Evolutionary conservation across 2,329 filamentous ascomycete genomes (phyloP).

Genomic region (Akanthomyces uredinophilus): DNA sequence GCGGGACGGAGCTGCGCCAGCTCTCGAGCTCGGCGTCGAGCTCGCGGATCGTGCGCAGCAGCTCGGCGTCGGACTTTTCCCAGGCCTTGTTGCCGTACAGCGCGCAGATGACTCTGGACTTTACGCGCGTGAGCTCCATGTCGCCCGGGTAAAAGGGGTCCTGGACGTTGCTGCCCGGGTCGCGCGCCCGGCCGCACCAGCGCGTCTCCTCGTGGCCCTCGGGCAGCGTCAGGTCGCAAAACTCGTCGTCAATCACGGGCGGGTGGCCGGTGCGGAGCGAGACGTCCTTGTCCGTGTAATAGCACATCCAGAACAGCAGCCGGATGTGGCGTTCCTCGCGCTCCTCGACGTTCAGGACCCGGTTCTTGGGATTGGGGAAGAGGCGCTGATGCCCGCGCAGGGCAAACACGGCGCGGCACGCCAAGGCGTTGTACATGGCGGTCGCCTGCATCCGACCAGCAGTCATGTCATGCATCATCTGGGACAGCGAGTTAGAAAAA

Average conservation of each 20-base stretch:
- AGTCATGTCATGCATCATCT: conserved; percentile 40
- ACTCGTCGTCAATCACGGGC: conserved; percentile 44
- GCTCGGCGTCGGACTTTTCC: conserved; percentile 48
- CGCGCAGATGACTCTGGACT: conserved; percentile 42
- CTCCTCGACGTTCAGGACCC: conserved; percentile 19
- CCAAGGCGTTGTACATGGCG: conserved; percentile 38
- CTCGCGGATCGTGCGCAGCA: conserved; percentile 50
- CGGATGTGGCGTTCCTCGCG: conserved; percentile 31
- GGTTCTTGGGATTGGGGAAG: conserved; percentile 13
- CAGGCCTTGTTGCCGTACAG: conserved; percentile 46
- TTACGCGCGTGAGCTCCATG: conserved; percentile 44
- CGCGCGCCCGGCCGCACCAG: conserved; percentile 15
- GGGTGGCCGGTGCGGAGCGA: conserved; percentile 48
- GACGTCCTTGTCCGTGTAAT: conserved; percentile 52
- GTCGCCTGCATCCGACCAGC: conserved; percentile 42
- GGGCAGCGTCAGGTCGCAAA: conserved; percentile 49
- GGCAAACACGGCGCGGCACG: conserved; percentile 43
- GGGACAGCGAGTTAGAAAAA: neutral
- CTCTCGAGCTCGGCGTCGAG: conserved; percentile 51
- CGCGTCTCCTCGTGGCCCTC: conserved; percentile 25
- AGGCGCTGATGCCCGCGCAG: conserved; percentile 40
- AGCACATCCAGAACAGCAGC: conserved; percentile 50
- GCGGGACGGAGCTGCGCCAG: conserved; percentile 47
- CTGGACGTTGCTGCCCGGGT: conserved; percentile 9
- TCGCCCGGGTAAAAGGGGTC: conserved; percentile 41